Conservation (phyloP, 345 rosid genomes). For the Kernera saxatilis region DNA sequence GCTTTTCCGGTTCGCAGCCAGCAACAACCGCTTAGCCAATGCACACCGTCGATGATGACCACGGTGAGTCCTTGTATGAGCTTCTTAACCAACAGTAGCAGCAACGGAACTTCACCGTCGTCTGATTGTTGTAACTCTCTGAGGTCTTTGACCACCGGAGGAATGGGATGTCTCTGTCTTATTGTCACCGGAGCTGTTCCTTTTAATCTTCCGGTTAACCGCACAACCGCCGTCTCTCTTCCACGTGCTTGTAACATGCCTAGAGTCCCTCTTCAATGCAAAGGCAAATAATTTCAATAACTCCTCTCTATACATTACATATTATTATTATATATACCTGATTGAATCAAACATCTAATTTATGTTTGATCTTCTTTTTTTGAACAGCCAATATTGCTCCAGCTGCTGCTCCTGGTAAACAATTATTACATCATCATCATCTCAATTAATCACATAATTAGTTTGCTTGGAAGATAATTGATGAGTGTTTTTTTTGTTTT, state of each 20-base stretch:
- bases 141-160: conserved; percentile 44
- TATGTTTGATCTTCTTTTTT: neutral
- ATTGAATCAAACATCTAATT: neutral
- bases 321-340: neutral
- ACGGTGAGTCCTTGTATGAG: conserved; percentile 65
- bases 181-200: conserved; percentile 64
- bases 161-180: conserved; percentile 73
- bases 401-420: conserved; percentile 71
- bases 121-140: conserved; percentile 61
- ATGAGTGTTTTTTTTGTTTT: neutral
- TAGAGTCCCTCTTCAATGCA: conserved; percentile 73
- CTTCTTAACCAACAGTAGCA: conserved; percentile 56
- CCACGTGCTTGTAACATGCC: conserved; percentile 88
- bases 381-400: conserved; percentile 47
- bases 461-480: neutral
- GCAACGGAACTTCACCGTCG: conserved; percentile 52
- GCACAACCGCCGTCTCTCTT: conserved; percentile 71
- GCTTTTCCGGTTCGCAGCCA: conserved; percentile 32
- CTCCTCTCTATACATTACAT: neutral
- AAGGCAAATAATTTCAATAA: conserved; percentile 29
- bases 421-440: neutral
- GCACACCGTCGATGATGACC: conserved; percentile 48
- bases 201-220: conserved; percentile 62
- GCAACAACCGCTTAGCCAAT: conserved; percentile 47
- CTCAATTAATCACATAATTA: neutral